Evolutionary conservation across 2,329 filamentous ascomycete species (phyloP), one percentile per base, ranked within the genome.

Genomic region (Didymella pomorum): DNA sequence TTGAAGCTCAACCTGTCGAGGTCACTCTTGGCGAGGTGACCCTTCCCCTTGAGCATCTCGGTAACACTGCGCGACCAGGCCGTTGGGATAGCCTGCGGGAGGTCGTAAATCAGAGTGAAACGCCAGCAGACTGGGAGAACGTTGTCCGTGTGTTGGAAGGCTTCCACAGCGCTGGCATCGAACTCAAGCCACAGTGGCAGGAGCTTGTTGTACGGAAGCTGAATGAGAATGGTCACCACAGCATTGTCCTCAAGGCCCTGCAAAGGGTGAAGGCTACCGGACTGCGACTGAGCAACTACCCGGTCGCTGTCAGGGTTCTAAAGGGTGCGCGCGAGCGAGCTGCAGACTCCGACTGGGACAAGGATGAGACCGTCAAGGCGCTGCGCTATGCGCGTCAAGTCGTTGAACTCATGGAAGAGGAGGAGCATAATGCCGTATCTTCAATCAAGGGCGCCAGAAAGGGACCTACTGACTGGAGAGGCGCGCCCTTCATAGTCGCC

Each of bases 1-100:
- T 83, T 33, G 71, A 77, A 47, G 76, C 71, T 25, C 74, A 80
- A 54, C 79, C 80, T 29, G 72, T 79, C 35, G 76, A 78, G 29
- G 76, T 79, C 37, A 74, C 73, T 1, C 63, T 83, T 25, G 79
- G 79, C 61, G 69, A 76, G 21, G 72, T 73, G 9, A 74, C 71
- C 4, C 67, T 76, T 1, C 65, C 69, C 3, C 72, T 77, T 37
- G 68, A 75, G 42, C 72, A 71, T 56, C 56, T 77, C 49, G 63
- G 74, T 48, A 64, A 62, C 14, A 72, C 66, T 16, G 23, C 26
- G 11, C 31, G 65, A 7, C 73, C 71, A 4, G 33, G 44, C 14
- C 60, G 61, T 28, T 64, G 44, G 58, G 9, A 50, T 1, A 62
- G 55, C 0, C 37, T 73, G 11, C 56, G 53, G 26, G 11, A 29